A percentile compares a stretch with the other conserved stretches of the same genome.
Conservation (phyloP, 129 eudicot species). For the Flaveria sonorensis region DNA sequence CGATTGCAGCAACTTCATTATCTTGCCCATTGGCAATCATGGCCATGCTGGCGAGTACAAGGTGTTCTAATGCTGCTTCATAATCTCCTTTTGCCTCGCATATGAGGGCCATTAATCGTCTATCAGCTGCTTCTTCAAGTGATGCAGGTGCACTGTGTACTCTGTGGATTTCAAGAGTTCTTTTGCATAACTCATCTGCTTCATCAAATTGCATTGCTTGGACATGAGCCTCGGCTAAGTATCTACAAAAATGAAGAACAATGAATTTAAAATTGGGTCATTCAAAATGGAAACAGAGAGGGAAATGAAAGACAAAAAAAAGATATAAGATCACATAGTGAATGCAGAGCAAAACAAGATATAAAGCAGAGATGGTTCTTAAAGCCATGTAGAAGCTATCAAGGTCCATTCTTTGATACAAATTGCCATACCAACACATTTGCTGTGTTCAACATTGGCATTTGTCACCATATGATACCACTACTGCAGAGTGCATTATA, state of each 20-base stretch:
- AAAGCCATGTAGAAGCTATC: background rate
- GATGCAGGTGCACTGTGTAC: constrained; percentile 97
- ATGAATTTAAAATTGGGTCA: background rate
- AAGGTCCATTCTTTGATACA: background rate
- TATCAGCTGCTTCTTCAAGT: constrained; percentile 97
- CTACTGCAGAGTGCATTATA: background rate
- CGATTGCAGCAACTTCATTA: constrained; percentile 92
- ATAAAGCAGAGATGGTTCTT: background rate
- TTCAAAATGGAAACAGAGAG: background rate
- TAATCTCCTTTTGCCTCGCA: constrained; percentile 94
- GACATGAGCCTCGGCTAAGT: constrained; percentile 96
- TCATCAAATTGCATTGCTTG: constrained; percentile 99
- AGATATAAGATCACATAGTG: background rate
- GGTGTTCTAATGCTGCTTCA: constrained; percentile 93
- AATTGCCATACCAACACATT: background rate
- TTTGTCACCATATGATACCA: constrained; percentile 1
- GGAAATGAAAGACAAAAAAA: background rate
- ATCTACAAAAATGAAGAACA: constrained; percentile 45
- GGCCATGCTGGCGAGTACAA: constrained; percentile 98
- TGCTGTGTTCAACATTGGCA: background rate
- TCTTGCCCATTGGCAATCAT: constrained; percentile 99
- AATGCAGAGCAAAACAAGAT: background rate
- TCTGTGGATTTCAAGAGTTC: constrained; percentile 94
- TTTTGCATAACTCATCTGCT: constrained; percentile 77
- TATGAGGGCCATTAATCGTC: constrained; percentile 95